phyloP scores from a whole-genome alignment of 2,329 filamentous ascomycete genomes.

The Waltergamsia citrina region DNA sequence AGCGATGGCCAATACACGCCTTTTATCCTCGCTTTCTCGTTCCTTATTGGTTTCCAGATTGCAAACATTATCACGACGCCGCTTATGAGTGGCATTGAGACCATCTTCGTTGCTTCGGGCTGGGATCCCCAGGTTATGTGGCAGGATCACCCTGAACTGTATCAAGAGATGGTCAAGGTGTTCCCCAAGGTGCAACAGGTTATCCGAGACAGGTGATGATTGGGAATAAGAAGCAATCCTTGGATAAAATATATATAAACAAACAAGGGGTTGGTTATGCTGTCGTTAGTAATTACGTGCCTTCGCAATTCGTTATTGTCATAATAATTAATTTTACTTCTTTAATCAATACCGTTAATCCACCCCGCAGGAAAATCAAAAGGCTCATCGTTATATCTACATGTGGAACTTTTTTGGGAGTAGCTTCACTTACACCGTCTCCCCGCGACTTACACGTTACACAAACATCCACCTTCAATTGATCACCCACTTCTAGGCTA shows the following conservation, averaged over 20 bases:
- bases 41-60: constrained; percentile 84
- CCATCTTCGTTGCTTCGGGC: constrained; percentile 74
- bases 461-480: too few relatives aligned
- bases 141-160: constrained; percentile 73
- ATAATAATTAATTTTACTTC: too few relatives aligned
- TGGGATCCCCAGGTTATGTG: constrained; percentile 68
- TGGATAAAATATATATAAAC: not conserved
- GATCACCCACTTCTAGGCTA: too few relatives aligned
- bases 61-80: constrained; percentile 86
- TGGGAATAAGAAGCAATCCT: too few relatives aligned
- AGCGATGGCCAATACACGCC: constrained; percentile 56
- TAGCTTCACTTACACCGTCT: too few relatives aligned
- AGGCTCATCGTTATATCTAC: too few relatives aligned
- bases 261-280: not conserved
- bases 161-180: constrained; percentile 65
- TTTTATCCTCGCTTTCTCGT: constrained; percentile 74
- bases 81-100: constrained; percentile 79
- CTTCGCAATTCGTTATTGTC: too few relatives aligned
- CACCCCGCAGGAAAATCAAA: too few relatives aligned
- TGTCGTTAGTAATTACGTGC: too few relatives aligned
- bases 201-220: constrained; percentile 27
- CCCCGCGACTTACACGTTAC: too few relatives aligned
- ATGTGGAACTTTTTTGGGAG: too few relatives aligned
- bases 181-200: constrained; percentile 79
- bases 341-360: too few relatives aligned